Conservation (phyloP, 1,284 basidiomycete genomes). For the Leccinum solheimii region DNA sequence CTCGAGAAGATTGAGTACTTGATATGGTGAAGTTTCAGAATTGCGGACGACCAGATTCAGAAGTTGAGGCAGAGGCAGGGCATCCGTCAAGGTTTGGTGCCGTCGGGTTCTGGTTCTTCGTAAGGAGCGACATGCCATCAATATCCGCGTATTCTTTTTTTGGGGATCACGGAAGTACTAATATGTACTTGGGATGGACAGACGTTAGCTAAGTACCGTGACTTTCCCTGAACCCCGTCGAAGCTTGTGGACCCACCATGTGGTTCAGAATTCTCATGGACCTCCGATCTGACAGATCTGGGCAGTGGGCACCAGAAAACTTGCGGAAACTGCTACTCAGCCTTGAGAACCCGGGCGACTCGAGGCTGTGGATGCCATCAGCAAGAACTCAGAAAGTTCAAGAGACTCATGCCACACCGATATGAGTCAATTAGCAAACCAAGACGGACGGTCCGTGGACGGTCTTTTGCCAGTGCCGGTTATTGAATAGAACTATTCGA, state of each 20-base stretch:
- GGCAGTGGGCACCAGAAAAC: neutral
- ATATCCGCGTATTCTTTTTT: neutral
- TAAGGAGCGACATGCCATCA: neutral
- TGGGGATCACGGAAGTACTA: neutral
- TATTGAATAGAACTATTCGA: neutral
- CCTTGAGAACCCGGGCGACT: neutral
- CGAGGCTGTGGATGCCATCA: neutral
- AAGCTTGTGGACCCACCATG: neutral
- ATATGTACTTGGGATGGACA: neutral
- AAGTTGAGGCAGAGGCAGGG: neutral
- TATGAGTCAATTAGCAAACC: no score
- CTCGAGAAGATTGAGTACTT: slow-evolving; percentile 14
- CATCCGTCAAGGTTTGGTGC: neutral
- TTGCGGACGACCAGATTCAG: slow-evolving; percentile 10
- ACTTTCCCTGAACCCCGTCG: neutral
- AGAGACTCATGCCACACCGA: no score
- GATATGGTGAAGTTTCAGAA: slow-evolving; percentile 15
- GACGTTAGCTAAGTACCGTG: no score
- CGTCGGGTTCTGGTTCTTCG: neutral
- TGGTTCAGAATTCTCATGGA: neutral
- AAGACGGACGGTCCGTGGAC: neutral
- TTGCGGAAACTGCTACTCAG: neutral
- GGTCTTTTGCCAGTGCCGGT: neutral
- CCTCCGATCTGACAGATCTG: neutral
- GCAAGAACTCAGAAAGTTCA: neutral